phyloP scores from a whole-genome alignment of 805 yeast species.

The Lipomyces starkeyi region DNA sequence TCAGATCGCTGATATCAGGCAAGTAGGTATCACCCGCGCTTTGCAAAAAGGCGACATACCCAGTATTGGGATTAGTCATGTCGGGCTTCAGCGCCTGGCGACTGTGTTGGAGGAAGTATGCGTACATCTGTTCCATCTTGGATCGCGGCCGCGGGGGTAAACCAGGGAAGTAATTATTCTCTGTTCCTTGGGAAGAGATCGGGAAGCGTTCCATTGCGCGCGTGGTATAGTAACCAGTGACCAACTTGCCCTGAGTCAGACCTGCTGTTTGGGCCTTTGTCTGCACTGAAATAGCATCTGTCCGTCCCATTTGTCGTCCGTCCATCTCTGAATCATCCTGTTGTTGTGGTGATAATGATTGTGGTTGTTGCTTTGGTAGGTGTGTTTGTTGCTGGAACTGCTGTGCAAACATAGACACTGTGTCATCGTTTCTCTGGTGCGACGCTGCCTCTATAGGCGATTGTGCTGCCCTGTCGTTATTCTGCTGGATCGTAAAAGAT shows the following conservation, averaged over 20 bases:
- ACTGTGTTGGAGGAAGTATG: conserved; percentile 1
- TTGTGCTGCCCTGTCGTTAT: background rate
- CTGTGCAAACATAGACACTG: background rate
- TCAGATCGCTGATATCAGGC: conserved; percentile 25
- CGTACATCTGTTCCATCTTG: conserved; percentile 22
- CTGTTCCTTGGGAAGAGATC: background rate
- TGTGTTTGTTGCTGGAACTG: background rate
- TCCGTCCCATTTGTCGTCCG: background rate
- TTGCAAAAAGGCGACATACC: conserved; percentile 9
- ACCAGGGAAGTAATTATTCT: conserved; percentile 14
- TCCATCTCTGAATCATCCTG: background rate
- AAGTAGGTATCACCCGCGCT: conserved; percentile 18
- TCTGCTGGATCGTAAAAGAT: background rate
- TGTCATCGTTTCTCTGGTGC: background rate
- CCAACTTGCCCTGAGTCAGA: background rate
- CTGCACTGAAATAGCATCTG: background rate
- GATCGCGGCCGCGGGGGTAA: conserved; percentile 29
- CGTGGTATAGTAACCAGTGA: conserved; percentile 15
- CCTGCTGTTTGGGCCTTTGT: background rate
- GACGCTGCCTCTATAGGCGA: background rate
- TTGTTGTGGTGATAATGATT: conserved; percentile 2
- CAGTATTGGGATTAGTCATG: conserved; percentile 14
- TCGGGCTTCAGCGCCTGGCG: conserved; percentile 11
- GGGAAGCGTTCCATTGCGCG: conserved; percentile 24
- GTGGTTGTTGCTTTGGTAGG: background rate